Evolutionary conservation across 2,329 filamentous ascomycete species (phyloP), one percentile per base, ranked within the genome.

Genomic region (Emmonsiellopsis sp.): DNA sequence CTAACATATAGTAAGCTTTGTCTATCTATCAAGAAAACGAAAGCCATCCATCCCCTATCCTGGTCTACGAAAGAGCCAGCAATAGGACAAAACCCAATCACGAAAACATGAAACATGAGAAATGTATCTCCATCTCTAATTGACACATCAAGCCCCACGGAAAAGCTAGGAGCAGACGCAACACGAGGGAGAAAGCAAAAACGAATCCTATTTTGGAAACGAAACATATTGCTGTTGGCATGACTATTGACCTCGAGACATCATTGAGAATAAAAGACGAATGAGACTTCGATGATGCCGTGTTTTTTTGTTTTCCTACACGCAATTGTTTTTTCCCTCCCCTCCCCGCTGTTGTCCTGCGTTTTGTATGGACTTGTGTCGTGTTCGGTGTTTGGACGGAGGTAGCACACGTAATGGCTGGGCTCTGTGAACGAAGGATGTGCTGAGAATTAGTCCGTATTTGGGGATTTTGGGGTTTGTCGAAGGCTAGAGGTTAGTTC

Each of bases 251-350:
- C 70, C 70, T 73, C 71, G 65, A 69, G 67, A 68, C 70, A 70
- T 69, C 63, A 65, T 56, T 50, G 51, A 35, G 20, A 44, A n/a
- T 51, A 58, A 59, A 50, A 62, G 65, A 69, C 71, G 59, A 59
- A 73, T 67, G 65, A 73, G 70, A 68, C 71, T 73, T 73, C 71
- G 71, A 73, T 67, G 61, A 64, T 71, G 71, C 71, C 70, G 50
- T 56, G 32, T 50, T 57, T 32, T 38, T 31, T 43, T 16, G 37
- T 9, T 47, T 15, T 44, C 26, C n/a, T 34, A 13, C 15, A 13
- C 20, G 20, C 20, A 26, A 26, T 26, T 26, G 20, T 26, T 26
- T 26, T 26, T 50, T 32, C 31, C 31, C 15, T 48, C 5, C 26
- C 45, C 31, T 37, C 34, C 35, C 11, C 30, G 20, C 37, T 44